Conservation (phyloP, 192 early-diverging fungal genomes). For the Backusella circina region DNA sequence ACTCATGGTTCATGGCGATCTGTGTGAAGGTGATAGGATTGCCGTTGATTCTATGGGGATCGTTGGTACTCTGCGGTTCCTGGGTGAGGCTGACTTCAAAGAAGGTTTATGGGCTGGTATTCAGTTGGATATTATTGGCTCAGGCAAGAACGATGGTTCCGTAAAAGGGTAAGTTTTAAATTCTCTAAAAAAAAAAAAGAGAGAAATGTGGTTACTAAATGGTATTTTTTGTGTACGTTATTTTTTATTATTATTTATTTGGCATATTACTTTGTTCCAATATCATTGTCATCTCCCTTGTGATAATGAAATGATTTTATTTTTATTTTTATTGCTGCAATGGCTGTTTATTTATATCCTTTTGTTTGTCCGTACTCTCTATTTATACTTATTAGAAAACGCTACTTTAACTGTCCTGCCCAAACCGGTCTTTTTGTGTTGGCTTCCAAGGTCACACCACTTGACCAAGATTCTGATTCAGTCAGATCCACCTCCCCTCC, state of each 20-base stretch:
- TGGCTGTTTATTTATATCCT: conserved; percentile 15
- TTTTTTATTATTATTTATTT: no score
- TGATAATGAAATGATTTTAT: neutral
- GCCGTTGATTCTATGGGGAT: conserved; percentile 55
- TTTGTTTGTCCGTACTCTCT: neutral
- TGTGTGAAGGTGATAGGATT: conserved; percentile 55
- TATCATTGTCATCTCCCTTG: neutral
- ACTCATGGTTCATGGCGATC: neutral
- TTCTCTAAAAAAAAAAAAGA: neutral
- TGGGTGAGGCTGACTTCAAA: conserved; percentile 75
- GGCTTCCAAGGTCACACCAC: conserved; percentile 46
- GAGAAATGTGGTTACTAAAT: neutral
- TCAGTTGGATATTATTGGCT: conserved; percentile 65
- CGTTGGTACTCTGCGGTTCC: conserved; percentile 62
- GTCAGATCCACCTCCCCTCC: conserved; percentile 21
- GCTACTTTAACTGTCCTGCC: conserved; percentile 69
- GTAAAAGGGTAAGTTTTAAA: conserved; percentile 53
- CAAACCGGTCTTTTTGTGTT: conserved; percentile 71
- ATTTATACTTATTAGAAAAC: conserved; percentile 36
- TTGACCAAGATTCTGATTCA: conserved; percentile 22
- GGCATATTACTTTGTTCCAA: neutral
- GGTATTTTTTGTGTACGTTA: no score
- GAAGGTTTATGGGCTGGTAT: conserved; percentile 79
- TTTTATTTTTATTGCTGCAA: neutral
- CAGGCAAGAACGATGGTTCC: conserved; percentile 77